Percentiles rank a stretch among this genome's conserved stretches.
These are phyloP conservation scores for Aspergillus ellipticus DNA, from an alignment of 495 filamentous ascomycete species.

Conservation along the genomic window DNA sequence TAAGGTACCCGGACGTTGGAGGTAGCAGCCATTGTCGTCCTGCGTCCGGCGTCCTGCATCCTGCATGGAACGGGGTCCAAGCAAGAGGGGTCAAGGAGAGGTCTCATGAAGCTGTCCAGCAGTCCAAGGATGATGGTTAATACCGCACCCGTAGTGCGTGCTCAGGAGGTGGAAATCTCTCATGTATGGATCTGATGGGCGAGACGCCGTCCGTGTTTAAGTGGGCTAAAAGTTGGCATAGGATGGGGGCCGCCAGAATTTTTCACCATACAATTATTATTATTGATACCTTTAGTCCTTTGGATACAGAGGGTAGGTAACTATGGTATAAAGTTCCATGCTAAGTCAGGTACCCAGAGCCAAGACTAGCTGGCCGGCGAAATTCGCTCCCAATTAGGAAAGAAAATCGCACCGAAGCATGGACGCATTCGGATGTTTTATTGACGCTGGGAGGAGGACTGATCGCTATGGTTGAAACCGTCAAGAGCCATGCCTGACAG, in stretches of 20 bases:
- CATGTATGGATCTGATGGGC: background rate
- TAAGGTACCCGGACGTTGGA: no score
- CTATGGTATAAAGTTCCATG: background rate
- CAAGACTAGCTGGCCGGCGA: conserved; percentile 6
- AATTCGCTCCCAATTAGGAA: conserved; percentile 10
- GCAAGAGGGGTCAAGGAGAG: background rate
- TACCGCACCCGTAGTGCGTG: background rate
- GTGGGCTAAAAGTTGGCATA: no score
- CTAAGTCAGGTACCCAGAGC: conserved; percentile 1
- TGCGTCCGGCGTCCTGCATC: no score
- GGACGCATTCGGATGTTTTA: no score
- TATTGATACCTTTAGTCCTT: no score
- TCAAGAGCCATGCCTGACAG: background rate
- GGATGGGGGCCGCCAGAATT: no score
- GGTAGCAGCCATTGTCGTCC: no score
- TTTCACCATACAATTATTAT: no score
- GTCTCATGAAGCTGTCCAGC: background rate
- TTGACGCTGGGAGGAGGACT: background rate
- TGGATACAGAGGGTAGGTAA: no score
- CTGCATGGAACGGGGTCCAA: conserved; percentile 1
- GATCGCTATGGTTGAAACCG: background rate
- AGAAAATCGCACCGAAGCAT: background rate
- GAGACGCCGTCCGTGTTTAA: no score
- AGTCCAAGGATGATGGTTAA: background rate
- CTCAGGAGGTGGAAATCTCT: background rate